Percentiles rank a stretch among this genome's conserved stretches.
Conservation (phyloP, 2,329 filamentous ascomycete genomes). For the Aplosporella prunicola region DNA sequence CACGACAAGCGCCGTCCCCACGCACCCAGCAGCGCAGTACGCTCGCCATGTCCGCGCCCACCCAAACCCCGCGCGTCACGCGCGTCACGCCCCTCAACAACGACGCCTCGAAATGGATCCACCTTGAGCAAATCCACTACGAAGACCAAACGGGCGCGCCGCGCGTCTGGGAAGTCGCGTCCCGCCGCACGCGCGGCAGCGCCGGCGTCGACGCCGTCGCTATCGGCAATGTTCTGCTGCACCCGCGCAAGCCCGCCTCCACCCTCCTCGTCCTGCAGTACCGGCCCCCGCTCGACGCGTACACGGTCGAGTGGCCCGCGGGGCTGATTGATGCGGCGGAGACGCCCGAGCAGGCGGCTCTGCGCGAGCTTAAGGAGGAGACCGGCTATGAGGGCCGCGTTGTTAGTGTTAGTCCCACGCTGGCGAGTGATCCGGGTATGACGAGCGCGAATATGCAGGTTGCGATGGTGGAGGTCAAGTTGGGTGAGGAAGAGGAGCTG, state of each 20-base stretch:
- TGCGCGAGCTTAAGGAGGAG: slow-evolving; percentile 53
- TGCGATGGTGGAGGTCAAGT: slow-evolving; percentile 49
- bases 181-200: slow-evolving; percentile 43
- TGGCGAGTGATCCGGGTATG: slow-evolving; percentile 57
- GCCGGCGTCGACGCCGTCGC: slow-evolving; percentile 52
- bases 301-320: slow-evolving; percentile 52
- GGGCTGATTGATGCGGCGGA: slow-evolving; percentile 51
- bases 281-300: slow-evolving; percentile 48
- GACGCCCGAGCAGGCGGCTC: slow-evolving; percentile 44
- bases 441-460: slow-evolving; percentile 53
- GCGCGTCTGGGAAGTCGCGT: slow-evolving; percentile 42
- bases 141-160: slow-evolving; percentile 36
- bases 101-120: too few species aligned
- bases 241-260: slow-evolving; percentile 36
- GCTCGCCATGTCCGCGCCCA: too few species aligned
- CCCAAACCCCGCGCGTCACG: too few species aligned
- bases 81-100: too few species aligned
- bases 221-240: slow-evolving; percentile 45
- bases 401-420: slow-evolving; percentile 49
- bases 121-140: slow-evolving; percentile 46
- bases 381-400: slow-evolving; percentile 50
- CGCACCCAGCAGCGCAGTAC: too few species aligned
- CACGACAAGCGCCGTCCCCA: too few species aligned
- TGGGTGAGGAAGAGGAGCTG: slow-evolving; percentile 40
- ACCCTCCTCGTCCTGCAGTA: slow-evolving; percentile 52